phyloP scores from a whole-genome alignment of 352 stramenopile genomes.

The Globisporangium recalcitrans region DNA sequence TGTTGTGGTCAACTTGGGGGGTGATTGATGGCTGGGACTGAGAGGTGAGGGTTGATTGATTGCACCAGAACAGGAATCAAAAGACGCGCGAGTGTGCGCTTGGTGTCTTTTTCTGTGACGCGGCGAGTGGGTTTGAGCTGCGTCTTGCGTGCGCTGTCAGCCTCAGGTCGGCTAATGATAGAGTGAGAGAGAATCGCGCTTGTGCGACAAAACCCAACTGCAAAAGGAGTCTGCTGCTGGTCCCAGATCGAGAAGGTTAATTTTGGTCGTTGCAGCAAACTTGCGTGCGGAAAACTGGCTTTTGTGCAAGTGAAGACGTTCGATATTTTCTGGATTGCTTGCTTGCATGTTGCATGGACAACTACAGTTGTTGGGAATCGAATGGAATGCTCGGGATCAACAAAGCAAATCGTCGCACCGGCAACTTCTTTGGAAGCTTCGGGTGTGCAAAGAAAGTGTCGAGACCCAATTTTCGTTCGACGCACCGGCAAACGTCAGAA shows the following conservation, averaged over 20 bases:
- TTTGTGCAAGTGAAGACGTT: neutral
- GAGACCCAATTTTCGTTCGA: neutral
- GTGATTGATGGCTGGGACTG: neutral
- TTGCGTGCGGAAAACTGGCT: slow-evolving; percentile 1
- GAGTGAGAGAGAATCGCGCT: no score
- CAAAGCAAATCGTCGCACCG: no score
- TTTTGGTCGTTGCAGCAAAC: neutral
- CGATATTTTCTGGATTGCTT: slow-evolving; percentile 6
- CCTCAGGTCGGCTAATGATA: neutral
- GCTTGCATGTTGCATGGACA: no score
- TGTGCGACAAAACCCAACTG: neutral
- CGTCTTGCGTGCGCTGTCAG: neutral
- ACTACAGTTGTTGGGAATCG: neutral
- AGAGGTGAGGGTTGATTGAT: no score
- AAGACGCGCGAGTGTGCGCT: neutral
- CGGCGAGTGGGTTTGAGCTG: neutral
- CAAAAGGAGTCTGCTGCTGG: neutral
- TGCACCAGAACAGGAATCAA: neutral
- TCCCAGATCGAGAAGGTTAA: neutral
- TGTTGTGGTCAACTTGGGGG: neutral
- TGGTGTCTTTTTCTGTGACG: neutral
- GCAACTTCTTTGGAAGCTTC: neutral
- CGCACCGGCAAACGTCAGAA: no score
- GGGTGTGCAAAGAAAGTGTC: neutral
- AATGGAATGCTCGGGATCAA: no score